Evolutionary conservation across 2,329 filamentous ascomycete genomes (phyloP), one percentile per base, ranked within the genome.

Genomic region (Xylogone sp.): DNA sequence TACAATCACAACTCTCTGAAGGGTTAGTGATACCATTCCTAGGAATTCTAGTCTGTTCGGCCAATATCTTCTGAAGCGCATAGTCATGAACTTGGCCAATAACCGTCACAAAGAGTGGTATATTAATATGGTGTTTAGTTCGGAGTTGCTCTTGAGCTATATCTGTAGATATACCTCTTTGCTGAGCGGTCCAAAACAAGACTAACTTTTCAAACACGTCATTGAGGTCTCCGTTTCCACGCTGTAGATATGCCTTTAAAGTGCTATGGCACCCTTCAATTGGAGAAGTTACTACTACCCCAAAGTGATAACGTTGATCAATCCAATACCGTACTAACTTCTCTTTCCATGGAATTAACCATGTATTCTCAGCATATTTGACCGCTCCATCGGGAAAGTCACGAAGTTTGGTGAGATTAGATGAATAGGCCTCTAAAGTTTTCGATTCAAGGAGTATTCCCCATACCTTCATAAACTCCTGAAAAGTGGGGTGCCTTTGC

Each of bases 301-400:
- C 22, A 46, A 46, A 46, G 13, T 46, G 44, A 20, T 21, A 18
- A n/a, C 18, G 10, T 29, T 21, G 22, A 46, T 46, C 20, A 7
- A 46, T 20, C 44, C 22, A 46, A 29, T 46, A 46, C 8, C 22
- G 10, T n/a, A 46, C 18, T 29, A 46, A 46, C 44, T 46, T 46
- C 18, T 46, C 44, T 18, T 46, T 46, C 18, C 22, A 46, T 9
- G 22, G 9, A n/a, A n/a, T n/a, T 46, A 46, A 24, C 44, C 44
- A 46, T 10, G 22, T 29, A 10, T 22, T 46, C 20, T 10, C 22
- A 10, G 22, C 20, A 46, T 46, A 46, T 8, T 24, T 46, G 6
- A 46, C 22, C 6, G 20, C 20, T 8, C 16, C 27, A 8, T 31
- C 7, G 27, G 7, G 7, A 31, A 31, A 31, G 7, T 31, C 13